Evolutionary conservation across 768 basidiomycete genomes (phyloP), one percentile per base, ranked within the genome.

Genomic region (Lactifluus subvellereus): DNA sequence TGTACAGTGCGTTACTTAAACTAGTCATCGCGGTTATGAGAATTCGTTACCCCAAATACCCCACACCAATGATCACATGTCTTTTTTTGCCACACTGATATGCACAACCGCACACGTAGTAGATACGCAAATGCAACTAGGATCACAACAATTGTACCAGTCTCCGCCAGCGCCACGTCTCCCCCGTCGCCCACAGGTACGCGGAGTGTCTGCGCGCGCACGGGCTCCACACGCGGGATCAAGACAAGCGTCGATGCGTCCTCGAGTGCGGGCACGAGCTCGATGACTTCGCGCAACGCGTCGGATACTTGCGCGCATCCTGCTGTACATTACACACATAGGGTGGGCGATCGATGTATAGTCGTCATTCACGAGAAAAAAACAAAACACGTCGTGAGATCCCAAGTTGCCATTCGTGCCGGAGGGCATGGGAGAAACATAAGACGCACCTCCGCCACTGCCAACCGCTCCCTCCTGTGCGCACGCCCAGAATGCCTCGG

Each of bases 401-500:
- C 8, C 2, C 27, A 27, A 6, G 22, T 32, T 32, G n/a, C 22
- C 13, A 42, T 4, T 16, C n/a, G 11, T 13, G 9, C 30, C 11
- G 35, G 37, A 43, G 11, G 1, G 11, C 40, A 40, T 1, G 14
- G 16, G 11, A 43, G 10, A 45, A 48, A n/a, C 2, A 42, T 2
- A 27, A 20, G 5, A 51, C 54, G n/a, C 16, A 42, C 60, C 54
- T 56, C 20, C 18, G 13, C 9, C 43, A 38, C 22, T 40, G 14
- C 40, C 4, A 4, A 27, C 22, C 16, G 38, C 6, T 10, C 0
- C 14, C 14, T 42, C 45, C 30, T 56, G 18, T 13, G 40, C 38
- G 35, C 63, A 56, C 35, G 54, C 54, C 63, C 63, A 64, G 33
- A 64, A 64, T 27, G 54, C 62, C 6, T 55, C 40, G 4, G 54